Evolutionary conservation across 306 rosid genomes (phyloP).

Genomic region (Cicer judaicum): DNA sequence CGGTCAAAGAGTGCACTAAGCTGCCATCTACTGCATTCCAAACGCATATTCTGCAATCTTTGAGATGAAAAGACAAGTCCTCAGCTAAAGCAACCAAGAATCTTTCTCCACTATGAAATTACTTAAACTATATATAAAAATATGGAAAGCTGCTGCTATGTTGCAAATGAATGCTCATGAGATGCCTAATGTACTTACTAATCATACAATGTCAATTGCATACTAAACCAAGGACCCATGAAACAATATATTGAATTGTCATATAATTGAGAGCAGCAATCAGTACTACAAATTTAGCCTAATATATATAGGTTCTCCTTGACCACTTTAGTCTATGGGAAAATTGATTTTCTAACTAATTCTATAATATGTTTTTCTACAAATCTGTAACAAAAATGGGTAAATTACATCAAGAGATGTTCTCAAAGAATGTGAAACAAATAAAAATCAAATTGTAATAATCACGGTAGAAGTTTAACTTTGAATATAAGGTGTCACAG

Average conservation of each 20-base stretch:
- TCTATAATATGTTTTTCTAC: background rate
- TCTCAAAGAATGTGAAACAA: slow-evolving; percentile 21
- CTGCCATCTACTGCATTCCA: slow-evolving; percentile 98
- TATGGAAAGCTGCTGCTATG: background rate
- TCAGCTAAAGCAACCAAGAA: slow-evolving; percentile 39
- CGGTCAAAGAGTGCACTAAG: slow-evolving; percentile 90
- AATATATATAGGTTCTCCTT: slow-evolving; percentile 19
- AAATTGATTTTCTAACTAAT: slow-evolving; percentile 16
- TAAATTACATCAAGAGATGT: background rate
- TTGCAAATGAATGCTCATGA: slow-evolving; percentile 15
- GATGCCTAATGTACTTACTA: slow-evolving; percentile 22
- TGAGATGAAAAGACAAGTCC: slow-evolving; percentile 38
- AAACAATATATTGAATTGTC: slow-evolving; percentile 9
- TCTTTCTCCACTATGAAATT: slow-evolving; percentile 25
- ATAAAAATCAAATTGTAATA: slow-evolving; percentile 14
- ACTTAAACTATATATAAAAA: slow-evolving; percentile 32
- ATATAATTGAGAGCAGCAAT: slow-evolving; percentile 30
- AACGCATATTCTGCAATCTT: slow-evolving; percentile 97
- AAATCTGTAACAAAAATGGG: slow-evolving; percentile 10
- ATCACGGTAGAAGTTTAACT: slow-evolving; percentile 15
- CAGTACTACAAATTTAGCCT: slow-evolving; percentile 21
- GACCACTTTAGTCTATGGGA: slow-evolving; percentile 34
- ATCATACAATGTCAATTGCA: slow-evolving; percentile 21
- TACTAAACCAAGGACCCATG: slow-evolving; percentile 28
- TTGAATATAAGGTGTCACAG: slow-evolving; percentile 12